A percentile compares a stretch with the other conserved stretches of the same genome.
phyloP scores from a whole-genome alignment of 1,284 basidiomycete genomes.

The Microbotryum saponariae region DNA sequence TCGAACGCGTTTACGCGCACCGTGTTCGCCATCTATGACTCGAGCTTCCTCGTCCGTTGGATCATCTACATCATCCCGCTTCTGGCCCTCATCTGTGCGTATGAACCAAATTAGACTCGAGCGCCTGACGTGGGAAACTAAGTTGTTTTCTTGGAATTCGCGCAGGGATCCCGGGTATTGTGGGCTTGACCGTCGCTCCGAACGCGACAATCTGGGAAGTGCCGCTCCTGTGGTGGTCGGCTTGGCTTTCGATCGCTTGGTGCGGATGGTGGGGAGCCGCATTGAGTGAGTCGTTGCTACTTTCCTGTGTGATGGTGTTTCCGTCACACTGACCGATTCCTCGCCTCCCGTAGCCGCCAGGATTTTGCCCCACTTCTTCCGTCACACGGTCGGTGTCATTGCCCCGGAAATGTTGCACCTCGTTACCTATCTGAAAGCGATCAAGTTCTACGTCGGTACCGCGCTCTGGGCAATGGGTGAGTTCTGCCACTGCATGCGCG shows the following conservation, averaged over 20 bases:
- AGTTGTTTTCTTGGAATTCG: no score
- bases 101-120: conserved; percentile 11
- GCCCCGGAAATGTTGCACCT: conserved; percentile 61
- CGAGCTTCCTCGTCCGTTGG: conserved; percentile 65
- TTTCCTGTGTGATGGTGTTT: no score
- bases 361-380: conserved; percentile 31
- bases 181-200: conserved; percentile 56
- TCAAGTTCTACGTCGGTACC: conserved; percentile 44
- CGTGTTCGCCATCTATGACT: conserved; percentile 28
- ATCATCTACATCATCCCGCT: conserved; percentile 67
- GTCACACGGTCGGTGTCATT: conserved; percentile 61
- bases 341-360: conserved; percentile 26
- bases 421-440: conserved; percentile 64
- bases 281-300: conserved; percentile 46
- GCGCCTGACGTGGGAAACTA: conserved; percentile 32
- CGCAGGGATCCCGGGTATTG: conserved; percentile 51
- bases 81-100: conserved; percentile 51
- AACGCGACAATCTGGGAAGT: conserved; percentile 53
- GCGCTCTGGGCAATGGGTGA: conserved; percentile 29
- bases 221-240: conserved; percentile 69
- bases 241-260: conserved; percentile 36
- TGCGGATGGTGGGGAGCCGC: conserved; percentile 73
- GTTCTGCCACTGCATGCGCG: background rate
- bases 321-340: no score
- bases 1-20: conserved; percentile 29